Base-by-base conservation (phyloP, 331 rosid species). In the Acacia pycnantha region DNA sequence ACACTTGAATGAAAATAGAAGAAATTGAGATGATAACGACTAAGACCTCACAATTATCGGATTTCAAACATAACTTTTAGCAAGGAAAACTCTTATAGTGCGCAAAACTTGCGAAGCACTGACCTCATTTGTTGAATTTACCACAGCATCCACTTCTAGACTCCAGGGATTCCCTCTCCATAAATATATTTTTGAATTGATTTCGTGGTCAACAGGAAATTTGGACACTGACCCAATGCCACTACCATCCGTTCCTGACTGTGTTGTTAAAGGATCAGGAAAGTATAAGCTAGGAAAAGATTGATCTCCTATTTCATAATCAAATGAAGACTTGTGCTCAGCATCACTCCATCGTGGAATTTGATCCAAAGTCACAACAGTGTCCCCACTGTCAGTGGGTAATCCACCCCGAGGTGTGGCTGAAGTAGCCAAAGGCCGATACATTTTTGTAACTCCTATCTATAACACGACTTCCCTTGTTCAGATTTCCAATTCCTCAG, bases 101-200 rank as follows among this genome's bases (percentile, higher is more conserved):
- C 33, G 56, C 40, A 53, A 79, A 19, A 54, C 44, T 48, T 26
- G 33, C 43, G 26, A 31, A 82, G 67, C 26, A 53, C 92, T 77
- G 54, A 92, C 98, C 94, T 94, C 98, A 76, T 92, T 94, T 73
- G 98, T 92, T 27, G 98, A 92, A 89, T 94, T 94, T 73, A 94
- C 97, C 22, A 94, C 93, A 16, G 93, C 94, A 88, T 94, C 98
- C 70, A 92, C 98, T 86, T 94, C 97, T 19, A 94, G 95, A 88
- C 90, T 94, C 98, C 98, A 94, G n/a, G 98, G 98, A 83, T 92
- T 83, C 66, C 98, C 98, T 83, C 97, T 88, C 98, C 98, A 94
- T 65, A 94, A 89, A 85, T 92, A 94, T 84, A 91, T 87, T 90
- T 88, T 94, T 2, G 88, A 94, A 82, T 94, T 92, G 65, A 88